Evolutionary conservation across 371 early-diverging fungal species (phyloP).

Genomic region (Lichtheimia corymbifera): DNA sequence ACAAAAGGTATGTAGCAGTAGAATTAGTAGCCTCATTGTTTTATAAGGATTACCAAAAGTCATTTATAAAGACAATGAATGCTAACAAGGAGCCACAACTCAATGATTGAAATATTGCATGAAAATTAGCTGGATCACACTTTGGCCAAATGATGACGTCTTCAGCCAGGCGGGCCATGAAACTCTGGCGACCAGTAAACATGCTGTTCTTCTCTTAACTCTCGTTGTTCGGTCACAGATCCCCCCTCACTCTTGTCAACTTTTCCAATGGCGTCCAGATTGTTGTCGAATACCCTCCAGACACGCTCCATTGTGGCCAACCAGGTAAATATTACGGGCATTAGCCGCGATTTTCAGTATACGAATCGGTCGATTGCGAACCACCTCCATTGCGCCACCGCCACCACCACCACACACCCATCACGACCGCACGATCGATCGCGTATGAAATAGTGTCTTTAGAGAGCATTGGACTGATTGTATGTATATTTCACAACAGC

Average conservation of each 20-base stretch:
- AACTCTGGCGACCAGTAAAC: neutral
- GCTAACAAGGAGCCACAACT: no score
- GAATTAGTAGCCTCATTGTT: no score
- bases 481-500: conserved; percentile 9
- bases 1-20: no score
- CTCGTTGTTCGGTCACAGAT: conserved; percentile 2
- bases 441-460: neutral
- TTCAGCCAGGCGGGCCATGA: neutral
- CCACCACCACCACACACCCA: neutral
- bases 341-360: neutral
- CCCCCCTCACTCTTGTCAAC: conserved; percentile 16
- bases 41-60: no score
- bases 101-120: no score
- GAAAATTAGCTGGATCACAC: no score
- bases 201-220: neutral
- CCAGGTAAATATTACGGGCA: conserved; percentile 18
- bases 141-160: neutral
- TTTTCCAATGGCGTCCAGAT: conserved; percentile 27
- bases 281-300: conserved; percentile 25
- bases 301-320: conserved; percentile 19
- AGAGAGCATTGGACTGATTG: neutral
- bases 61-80: no score
- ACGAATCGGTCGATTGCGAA: neutral
- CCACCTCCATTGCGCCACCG: neutral
- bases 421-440: neutral